A percentile compares a stretch with the other conserved stretches of the same genome.
These are phyloP conservation scores for Aurantiochytrium sp. DNA, from an alignment of 108 stramenopile genomes.

Conservation along the genomic window DNA sequence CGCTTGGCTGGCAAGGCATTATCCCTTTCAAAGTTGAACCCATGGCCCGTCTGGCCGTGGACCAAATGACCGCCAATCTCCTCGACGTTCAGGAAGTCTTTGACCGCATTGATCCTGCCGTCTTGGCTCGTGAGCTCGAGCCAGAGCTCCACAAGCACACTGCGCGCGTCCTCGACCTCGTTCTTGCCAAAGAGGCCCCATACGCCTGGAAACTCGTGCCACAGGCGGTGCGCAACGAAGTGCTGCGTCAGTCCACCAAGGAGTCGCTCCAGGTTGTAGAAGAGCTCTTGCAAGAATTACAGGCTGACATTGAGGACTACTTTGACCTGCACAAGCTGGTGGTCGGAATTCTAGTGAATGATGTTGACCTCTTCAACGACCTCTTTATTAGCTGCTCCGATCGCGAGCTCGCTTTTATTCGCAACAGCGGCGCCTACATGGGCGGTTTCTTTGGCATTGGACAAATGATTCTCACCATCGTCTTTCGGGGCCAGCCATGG, in stretches of 20 bases:
- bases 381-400: constrained; percentile 85
- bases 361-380: constrained; percentile 74
- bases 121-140: constrained; percentile 72
- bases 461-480: constrained; percentile 74
- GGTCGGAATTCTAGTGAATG: constrained; percentile 65
- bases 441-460: constrained; percentile 80
- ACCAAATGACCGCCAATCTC: constrained; percentile 76
- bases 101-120: constrained; percentile 62
- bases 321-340: constrained; percentile 81
- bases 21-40: constrained; percentile 77
- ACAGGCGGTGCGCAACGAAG: not conserved
- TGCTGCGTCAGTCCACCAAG: not conserved
- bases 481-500: constrained; percentile 61
- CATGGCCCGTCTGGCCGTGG: constrained; percentile 74
- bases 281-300: constrained; percentile 68
- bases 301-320: constrained; percentile 66
- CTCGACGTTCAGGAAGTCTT: constrained; percentile 77
- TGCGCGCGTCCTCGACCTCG: constrained; percentile 65
- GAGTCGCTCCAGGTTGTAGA: constrained; percentile 33
- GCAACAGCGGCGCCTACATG: constrained; percentile 76
- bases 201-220: not conserved
- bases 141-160: constrained; percentile 60
- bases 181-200: constrained; percentile 54
- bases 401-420: constrained; percentile 80
- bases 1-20: constrained; percentile 85